Conservation (phyloP, 78 protist species). For the Tieghemostelium lacteum region DNA sequence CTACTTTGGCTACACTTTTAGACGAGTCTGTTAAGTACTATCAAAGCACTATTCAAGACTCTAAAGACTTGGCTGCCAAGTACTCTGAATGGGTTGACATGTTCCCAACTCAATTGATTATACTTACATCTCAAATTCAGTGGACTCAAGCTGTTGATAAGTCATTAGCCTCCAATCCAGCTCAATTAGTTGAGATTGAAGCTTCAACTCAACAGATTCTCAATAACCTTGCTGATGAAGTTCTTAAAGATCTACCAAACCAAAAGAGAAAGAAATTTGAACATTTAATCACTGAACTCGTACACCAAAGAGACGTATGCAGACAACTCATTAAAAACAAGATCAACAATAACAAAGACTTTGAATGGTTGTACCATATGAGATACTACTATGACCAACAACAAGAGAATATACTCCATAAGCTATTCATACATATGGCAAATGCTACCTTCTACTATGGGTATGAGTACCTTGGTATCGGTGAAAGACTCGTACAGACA, state of each 20-base stretch:
- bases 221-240: slow-evolving; percentile 85
- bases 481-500: slow-evolving; percentile 97
- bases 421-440: slow-evolving; percentile 90
- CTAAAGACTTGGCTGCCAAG: neutral
- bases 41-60: slow-evolving; percentile 3
- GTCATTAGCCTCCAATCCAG: neutral
- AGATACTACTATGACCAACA: slow-evolving; percentile 90
- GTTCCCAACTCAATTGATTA: slow-evolving; percentile 90
- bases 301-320: slow-evolving; percentile 95
- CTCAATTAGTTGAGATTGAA: slow-evolving; percentile 21
- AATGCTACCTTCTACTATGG: slow-evolving; percentile 93
- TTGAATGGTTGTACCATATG: slow-evolving; percentile 95
- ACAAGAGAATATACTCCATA: slow-evolving; percentile 38
- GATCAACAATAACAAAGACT: slow-evolving; percentile 60
- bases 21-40: slow-evolving; percentile 42
- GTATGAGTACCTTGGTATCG: slow-evolving; percentile 98
- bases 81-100: slow-evolving; percentile 84
- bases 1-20: slow-evolving; percentile 81
- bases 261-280: slow-evolving; percentile 91
- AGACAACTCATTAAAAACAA: slow-evolving; percentile 36
- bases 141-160: slow-evolving; percentile 40
- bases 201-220: slow-evolving; percentile 44
- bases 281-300: slow-evolving; percentile 95
- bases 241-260: slow-evolving; percentile 75
- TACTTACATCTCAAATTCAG: slow-evolving; percentile 76